These are phyloP conservation scores for Penicillium sp. DNA, from an alignment of 2,329 filamentous ascomycete genomes.

Conservation along the genomic window DNA sequence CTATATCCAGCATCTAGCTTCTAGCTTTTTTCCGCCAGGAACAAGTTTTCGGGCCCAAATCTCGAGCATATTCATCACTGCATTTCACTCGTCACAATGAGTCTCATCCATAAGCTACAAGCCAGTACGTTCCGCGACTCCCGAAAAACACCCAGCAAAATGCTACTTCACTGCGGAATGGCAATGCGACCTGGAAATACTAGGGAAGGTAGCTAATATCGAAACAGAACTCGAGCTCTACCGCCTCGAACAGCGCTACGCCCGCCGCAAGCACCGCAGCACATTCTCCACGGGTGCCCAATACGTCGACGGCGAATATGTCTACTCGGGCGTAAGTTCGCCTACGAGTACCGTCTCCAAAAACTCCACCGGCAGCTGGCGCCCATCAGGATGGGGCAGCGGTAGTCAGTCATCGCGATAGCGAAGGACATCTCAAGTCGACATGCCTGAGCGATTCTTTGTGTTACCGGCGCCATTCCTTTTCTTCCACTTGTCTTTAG, in stretches of 20 bases:
- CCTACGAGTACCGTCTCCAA: conserved; percentile 42
- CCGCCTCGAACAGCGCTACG: conserved; percentile 93
- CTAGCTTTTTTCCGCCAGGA: neutral
- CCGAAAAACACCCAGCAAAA: neutral
- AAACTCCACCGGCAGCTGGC: conserved; percentile 40
- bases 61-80: neutral
- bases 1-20: neutral
- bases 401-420: conserved; percentile 29
- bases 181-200: neutral
- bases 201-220: conserved; percentile 54
- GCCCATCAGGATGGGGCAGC: conserved; percentile 30
- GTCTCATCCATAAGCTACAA: conserved; percentile 53
- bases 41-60: neutral
- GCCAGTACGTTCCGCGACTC: conserved; percentile 43
- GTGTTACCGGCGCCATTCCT: conserved; percentile 3
- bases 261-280: conserved; percentile 82
- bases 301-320: conserved; percentile 94
- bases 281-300: conserved; percentile 85
- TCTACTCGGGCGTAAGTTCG: conserved; percentile 58
- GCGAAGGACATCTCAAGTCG: neutral
- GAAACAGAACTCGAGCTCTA: conserved; percentile 75
- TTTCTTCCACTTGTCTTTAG: conserved; percentile 12
- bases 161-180: neutral
- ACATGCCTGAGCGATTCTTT: conserved; percentile 11
- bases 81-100: conserved; percentile 40